Evolutionary conservation across 2,329 filamentous ascomycete species (phyloP).

Genomic region (Penicillium sp.): DNA sequence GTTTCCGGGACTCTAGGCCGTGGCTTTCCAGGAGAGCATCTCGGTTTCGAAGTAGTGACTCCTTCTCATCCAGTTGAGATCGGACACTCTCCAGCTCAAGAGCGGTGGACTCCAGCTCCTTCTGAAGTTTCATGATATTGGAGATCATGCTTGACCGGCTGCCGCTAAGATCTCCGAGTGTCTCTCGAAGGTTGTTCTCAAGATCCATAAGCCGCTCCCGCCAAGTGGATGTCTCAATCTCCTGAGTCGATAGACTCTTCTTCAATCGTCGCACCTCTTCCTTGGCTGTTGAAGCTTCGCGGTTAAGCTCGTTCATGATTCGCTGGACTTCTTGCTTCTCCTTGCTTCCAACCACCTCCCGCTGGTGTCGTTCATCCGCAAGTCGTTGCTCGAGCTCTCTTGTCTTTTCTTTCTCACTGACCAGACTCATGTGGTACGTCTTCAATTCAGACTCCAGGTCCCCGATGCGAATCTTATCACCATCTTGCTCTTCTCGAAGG

Average conservation of each 20-base stretch:
- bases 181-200: conserved; percentile 83
- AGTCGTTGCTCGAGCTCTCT: conserved; percentile 74
- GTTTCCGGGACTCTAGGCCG: conserved; percentile 78
- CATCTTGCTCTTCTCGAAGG: conserved; percentile 92
- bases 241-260: conserved; percentile 78
- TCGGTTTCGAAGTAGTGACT: conserved; percentile 83
- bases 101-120: conserved; percentile 80
- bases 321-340: conserved; percentile 96
- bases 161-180: conserved; percentile 82
- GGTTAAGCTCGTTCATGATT: conserved; percentile 88
- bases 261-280: conserved; percentile 81
- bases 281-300: conserved; percentile 76
- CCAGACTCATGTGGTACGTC: conserved; percentile 74
- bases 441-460: conserved; percentile 84
- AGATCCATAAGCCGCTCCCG: conserved; percentile 88
- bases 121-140: conserved; percentile 83
- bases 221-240: conserved; percentile 87
- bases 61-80: conserved; percentile 81
- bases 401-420: conserved; percentile 78
- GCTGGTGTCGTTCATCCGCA: conserved; percentile 76
- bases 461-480: conserved; percentile 96
- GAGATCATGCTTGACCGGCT: conserved; percentile 83
- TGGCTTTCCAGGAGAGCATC: conserved; percentile 86
- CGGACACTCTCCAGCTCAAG: conserved; percentile 79
- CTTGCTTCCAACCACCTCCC: conserved; percentile 79